Conservation (phyloP, 139 green algal species). For the Pseudopediastrum boryanum region DNA sequence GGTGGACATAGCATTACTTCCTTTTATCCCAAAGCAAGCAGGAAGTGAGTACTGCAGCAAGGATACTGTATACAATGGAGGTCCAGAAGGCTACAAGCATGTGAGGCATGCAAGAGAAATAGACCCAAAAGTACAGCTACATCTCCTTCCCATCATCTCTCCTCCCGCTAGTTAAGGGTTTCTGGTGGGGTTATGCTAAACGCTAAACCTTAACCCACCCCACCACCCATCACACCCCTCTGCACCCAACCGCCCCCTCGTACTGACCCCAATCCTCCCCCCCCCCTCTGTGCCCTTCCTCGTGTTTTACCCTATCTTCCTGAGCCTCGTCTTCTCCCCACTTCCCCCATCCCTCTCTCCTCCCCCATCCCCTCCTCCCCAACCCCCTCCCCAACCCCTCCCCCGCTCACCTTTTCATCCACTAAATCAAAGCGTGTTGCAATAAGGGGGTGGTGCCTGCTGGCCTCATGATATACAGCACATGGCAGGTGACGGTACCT, state of each 20-base stretch:
- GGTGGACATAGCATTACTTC: too few species aligned
- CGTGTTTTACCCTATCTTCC: not conserved
- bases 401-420: constrained; percentile 36
- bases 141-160: too few species aligned
- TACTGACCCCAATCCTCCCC: not conserved
- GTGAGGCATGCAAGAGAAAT: too few species aligned
- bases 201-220: too few species aligned
- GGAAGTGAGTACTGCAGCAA: too few species aligned
- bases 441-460: constrained; percentile 68
- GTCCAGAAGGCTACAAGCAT: too few species aligned
- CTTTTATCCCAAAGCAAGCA: too few species aligned
- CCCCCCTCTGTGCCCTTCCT: not conserved
- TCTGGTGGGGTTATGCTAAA: too few species aligned
- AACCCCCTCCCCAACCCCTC: not conserved
- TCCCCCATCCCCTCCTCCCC: not conserved
- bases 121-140: too few species aligned
- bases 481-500: constrained; percentile 71
- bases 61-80: too few species aligned
- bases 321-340: not conserved
- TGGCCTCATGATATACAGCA: constrained; percentile 48
- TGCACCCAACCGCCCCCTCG: not conserved
- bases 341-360: not conserved
- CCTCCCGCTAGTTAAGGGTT: too few species aligned
- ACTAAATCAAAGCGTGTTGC: constrained; percentile 56
- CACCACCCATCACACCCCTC: too few species aligned